Base-by-base conservation (phyloP, 2,329 filamentous ascomycete genomes). In the Fusarium tanahbumbuense region DNA sequence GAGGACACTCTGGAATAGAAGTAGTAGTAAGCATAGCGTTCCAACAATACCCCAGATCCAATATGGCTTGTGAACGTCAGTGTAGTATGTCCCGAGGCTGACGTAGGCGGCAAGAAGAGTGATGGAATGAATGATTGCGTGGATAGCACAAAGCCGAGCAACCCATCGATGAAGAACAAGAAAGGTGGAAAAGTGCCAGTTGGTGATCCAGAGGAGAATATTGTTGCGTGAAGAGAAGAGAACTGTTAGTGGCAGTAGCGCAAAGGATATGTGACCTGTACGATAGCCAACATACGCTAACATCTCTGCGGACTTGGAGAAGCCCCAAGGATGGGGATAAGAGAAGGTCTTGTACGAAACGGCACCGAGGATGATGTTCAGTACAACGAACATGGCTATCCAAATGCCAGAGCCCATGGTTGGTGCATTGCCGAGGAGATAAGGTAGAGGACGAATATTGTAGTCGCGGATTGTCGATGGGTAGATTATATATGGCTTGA, bases 1-100 rank as follows among this genome's bases (percentile, higher is more conserved):
- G 34, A 37, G 34, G 18, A 37, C 0, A 0, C 34, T 37, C 5
- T 37, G 34, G 2, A 37, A 11, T 0, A n/a, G 34, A 1, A 37
- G 34, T 2, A 37, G 34, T 6, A 37, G 34, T 1, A 37, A 1
- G 6, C 34, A 37, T 0, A 37, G 6, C 2, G 34, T n/a, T 37
- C 34, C 34, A 12, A 37, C 10, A 0, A 37, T 37, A 0, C 34
- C 34, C 34, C 34, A 37, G 1, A n/a, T 37, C 34, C 34, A 37
- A 11, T 37, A 37, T n/a, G 34, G 34, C 18, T 37, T 37, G 3
- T 37, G 34, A 3, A n/a, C 34, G 0, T 37, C 34, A 11, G 34
- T 7, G 6, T 37, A 37, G 34, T 37, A 37, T n/a, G 34, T 37
- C 0, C 34, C 18, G 3, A 37, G 34, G 6, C 34, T 37, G 34